Percentiles rank a stretch among this genome's conserved stretches.
phyloP scores from a whole-genome alignment of 2,329 filamentous ascomycete species.

The Beauveria medogensis region DNA sequence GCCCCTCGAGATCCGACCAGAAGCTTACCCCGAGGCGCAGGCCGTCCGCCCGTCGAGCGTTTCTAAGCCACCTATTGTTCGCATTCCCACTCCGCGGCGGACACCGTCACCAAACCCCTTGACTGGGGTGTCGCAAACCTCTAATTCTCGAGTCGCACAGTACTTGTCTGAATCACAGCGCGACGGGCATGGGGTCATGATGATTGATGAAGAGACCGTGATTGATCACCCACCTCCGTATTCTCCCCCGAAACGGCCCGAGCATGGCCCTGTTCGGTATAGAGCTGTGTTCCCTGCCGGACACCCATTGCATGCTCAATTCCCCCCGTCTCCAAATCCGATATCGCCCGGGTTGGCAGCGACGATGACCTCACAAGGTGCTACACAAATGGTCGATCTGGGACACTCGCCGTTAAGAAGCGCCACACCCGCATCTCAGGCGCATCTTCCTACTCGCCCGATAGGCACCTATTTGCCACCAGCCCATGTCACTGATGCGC shows the following conservation, averaged over 20 bases:
- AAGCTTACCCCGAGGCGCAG: slow-evolving; percentile 11
- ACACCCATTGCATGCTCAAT: slow-evolving; percentile 37
- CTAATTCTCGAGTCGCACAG: slow-evolving; percentile 13
- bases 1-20: slow-evolving; percentile 1
- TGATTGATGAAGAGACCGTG: slow-evolving; percentile 27
- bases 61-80: slow-evolving; percentile 25
- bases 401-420: slow-evolving; percentile 34
- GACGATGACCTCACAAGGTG: slow-evolving; percentile 55
- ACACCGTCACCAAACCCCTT: slow-evolving; percentile 21
- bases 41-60: not conserved
- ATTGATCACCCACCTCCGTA: slow-evolving; percentile 47
- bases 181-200: slow-evolving; percentile 25
- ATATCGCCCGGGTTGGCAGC: slow-evolving; percentile 54
- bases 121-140: slow-evolving; percentile 14
- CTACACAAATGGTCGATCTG: slow-evolving; percentile 52
- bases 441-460: slow-evolving; percentile 33
- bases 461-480: slow-evolving; percentile 38
- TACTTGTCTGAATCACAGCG: slow-evolving; percentile 2
- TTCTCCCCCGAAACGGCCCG: slow-evolving; percentile 36
- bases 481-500: slow-evolving; percentile 33
- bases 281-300: slow-evolving; percentile 50
- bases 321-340: slow-evolving; percentile 51
- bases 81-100: slow-evolving; percentile 28
- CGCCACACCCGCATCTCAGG: slow-evolving; percentile 15
- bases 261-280: slow-evolving; percentile 38